These are phyloP conservation scores for Brassica balearica DNA, from an alignment of 441 rosid genomes.

Conservation along the genomic window DNA sequence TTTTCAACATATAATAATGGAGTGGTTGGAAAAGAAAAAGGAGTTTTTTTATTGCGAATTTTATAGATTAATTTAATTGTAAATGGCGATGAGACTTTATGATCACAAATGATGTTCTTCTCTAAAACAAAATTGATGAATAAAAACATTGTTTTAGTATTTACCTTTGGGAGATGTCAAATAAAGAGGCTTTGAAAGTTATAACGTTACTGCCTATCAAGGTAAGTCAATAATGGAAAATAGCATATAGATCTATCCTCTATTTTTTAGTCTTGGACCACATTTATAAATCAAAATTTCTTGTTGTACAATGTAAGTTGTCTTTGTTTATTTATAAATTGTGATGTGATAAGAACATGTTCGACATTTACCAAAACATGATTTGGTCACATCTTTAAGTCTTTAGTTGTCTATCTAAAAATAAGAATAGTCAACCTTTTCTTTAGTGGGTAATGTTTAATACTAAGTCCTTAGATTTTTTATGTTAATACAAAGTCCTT, in stretches of 20 bases:
- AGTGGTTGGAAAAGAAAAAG: conserved; percentile 1
- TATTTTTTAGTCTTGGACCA: too few species aligned
- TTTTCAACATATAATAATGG: not conserved
- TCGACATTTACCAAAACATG: conserved; percentile 32
- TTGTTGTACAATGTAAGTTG: not conserved
- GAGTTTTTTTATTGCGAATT: too few species aligned
- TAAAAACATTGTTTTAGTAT: too few species aligned
- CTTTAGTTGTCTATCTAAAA: conserved; percentile 14
- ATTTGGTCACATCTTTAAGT: conserved; percentile 30
- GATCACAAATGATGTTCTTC: too few species aligned
- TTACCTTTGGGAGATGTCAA: too few species aligned
- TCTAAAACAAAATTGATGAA: too few species aligned
- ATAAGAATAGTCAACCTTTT: conserved; percentile 4
- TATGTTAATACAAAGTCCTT: not conserved
- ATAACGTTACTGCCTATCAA: too few species aligned
- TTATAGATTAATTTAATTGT: too few species aligned
- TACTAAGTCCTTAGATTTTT: not conserved
- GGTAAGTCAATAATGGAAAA: too few species aligned
- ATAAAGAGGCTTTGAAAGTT: too few species aligned
- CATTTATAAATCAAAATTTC: conserved; percentile 4
- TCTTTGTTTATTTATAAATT: conserved; percentile 2
- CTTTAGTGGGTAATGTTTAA: not conserved
- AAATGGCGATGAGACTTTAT: too few species aligned
- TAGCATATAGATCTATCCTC: not conserved
- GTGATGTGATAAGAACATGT: conserved; percentile 37